Evolutionary conservation across 768 basidiomycete genomes (phyloP).

Genomic region (Pisolithus sp.): DNA sequence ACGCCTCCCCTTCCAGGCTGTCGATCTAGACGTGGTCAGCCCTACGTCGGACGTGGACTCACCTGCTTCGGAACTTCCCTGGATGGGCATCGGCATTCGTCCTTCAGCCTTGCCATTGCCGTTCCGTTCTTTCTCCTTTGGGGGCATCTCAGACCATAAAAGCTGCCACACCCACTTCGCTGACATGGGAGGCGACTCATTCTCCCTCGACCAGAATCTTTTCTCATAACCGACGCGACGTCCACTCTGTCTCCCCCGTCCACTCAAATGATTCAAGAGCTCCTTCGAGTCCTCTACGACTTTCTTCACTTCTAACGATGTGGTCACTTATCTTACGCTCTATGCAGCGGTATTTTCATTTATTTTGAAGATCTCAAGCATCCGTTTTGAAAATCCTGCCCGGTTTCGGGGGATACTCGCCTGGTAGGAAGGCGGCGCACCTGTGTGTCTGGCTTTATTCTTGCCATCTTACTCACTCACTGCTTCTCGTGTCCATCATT

Average conservation of each 20-base stretch:
- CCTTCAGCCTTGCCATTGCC: slow-evolving; percentile 27
- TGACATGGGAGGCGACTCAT: slow-evolving; percentile 28
- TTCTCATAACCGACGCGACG: slow-evolving; percentile 36
- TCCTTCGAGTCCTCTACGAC: slow-evolving; percentile 24
- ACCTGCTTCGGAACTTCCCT: slow-evolving; percentile 19
- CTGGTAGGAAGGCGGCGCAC: slow-evolving; percentile 2
- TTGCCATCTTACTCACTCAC: slow-evolving; percentile 19
- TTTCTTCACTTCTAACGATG: slow-evolving; percentile 27
- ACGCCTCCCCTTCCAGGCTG: slow-evolving; percentile 33
- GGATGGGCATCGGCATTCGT: slow-evolving; percentile 18
- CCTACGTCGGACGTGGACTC: slow-evolving; percentile 30
- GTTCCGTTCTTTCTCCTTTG: slow-evolving; percentile 40
- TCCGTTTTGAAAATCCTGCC: slow-evolving; percentile 17
- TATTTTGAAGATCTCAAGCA: slow-evolving; percentile 13
- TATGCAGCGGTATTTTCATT: slow-evolving; percentile 20
- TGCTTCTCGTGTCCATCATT: slow-evolving; percentile 6
- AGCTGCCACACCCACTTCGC: slow-evolving; percentile 38
- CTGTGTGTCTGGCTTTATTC: slow-evolving; percentile 15
- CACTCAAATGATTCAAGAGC: slow-evolving; percentile 16
- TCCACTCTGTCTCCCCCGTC: slow-evolving; percentile 18
- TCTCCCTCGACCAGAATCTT: slow-evolving; percentile 41
- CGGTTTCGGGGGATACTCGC: slow-evolving; percentile 5
- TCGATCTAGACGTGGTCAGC: slow-evolving; percentile 34
- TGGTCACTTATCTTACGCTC: slow-evolving; percentile 30
- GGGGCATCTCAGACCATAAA: slow-evolving; percentile 25